Conservation (phyloP, 371 early-diverging fungal species). For the Saksenaea vasiformis region DNA sequence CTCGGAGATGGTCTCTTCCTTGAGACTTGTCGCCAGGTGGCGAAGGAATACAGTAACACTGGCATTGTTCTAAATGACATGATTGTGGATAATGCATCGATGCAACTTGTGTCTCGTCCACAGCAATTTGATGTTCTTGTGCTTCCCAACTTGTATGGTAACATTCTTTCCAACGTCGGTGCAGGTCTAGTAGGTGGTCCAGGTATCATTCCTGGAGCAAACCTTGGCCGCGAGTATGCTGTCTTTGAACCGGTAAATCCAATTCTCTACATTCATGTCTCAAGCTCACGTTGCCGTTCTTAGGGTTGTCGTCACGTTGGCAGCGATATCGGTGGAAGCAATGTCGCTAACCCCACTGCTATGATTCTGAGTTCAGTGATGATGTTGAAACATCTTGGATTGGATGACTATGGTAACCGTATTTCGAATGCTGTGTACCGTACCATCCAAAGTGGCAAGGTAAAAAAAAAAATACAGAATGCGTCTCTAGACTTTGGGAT, state of each 20-base stretch:
- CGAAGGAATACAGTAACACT: conserved; percentile 85
- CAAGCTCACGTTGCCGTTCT: too few species aligned
- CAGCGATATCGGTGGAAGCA: conserved; percentile 86
- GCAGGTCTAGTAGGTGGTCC: conserved; percentile 96
- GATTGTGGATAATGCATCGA: conserved; percentile 98
- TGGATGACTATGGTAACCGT: conserved; percentile 80
- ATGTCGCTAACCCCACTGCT: conserved; percentile 92
- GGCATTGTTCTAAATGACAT: conserved; percentile 94
- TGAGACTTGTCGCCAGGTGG: conserved; percentile 90
- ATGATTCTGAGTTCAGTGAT: conserved; percentile 87
- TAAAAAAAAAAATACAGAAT: too few species aligned
- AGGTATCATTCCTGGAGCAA: conserved; percentile 93
- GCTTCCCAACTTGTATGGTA: conserved; percentile 97
- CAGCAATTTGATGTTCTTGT: conserved; percentile 98
- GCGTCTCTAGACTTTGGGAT: too few species aligned
- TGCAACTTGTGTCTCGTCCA: conserved; percentile 97
- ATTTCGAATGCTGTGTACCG: conserved; percentile 75
- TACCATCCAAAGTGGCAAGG: conserved; percentile 32
- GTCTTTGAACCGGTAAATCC: conserved; percentile 95
- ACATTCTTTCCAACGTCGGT: conserved; percentile 95
- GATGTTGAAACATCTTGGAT: conserved; percentile 91
- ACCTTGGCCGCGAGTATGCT: conserved; percentile 94
- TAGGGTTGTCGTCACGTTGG: conserved; percentile 94
- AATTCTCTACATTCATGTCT: too few species aligned
- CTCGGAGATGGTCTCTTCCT: conserved; percentile 97